Conservation (phyloP, 306 rosid species). For the Begonia loranthoides region DNA sequence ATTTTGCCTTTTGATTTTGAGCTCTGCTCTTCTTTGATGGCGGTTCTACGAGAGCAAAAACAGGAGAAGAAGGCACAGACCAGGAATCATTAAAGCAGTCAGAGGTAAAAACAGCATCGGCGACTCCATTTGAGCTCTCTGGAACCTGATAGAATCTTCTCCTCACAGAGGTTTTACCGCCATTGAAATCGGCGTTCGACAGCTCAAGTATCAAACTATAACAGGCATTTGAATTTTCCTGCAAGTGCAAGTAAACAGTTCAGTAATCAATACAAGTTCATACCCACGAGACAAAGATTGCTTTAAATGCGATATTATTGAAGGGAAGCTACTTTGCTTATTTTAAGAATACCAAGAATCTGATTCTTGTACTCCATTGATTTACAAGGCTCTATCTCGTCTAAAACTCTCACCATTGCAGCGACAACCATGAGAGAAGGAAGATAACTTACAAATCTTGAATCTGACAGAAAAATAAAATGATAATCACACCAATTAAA, state of each 20-base stretch:
- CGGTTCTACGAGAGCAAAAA: background rate
- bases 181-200: conserved; percentile 1
- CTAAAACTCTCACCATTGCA: conserved; percentile 51
- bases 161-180: background rate
- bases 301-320: background rate
- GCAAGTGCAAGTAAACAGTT: background rate
- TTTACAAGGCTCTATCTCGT: conserved; percentile 34
- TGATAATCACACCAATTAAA: background rate
- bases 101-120: conserved; percentile 11
- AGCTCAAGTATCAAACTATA: conserved; percentile 24
- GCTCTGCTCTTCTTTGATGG: conserved; percentile 10
- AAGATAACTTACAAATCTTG: conserved; percentile 48
- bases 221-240: conserved; percentile 51
- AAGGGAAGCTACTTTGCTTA: conserved; percentile 22
- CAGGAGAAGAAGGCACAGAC: conserved; percentile 1
- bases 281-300: too few species aligned
- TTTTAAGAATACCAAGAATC: conserved; percentile 46
- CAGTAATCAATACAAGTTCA: too few species aligned
- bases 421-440: conserved; percentile 59
- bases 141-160: conserved; percentile 5
- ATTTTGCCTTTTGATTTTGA: conserved; percentile 1
- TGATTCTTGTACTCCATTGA: conserved; percentile 34
- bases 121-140: conserved; percentile 8
- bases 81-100: conserved; percentile 11
- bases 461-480: conserved; percentile 19